phyloP scores from a whole-genome alignment of 225 moss, liverwort and hornwort genomes.

The Rhytidiadelphus loreus region DNA sequence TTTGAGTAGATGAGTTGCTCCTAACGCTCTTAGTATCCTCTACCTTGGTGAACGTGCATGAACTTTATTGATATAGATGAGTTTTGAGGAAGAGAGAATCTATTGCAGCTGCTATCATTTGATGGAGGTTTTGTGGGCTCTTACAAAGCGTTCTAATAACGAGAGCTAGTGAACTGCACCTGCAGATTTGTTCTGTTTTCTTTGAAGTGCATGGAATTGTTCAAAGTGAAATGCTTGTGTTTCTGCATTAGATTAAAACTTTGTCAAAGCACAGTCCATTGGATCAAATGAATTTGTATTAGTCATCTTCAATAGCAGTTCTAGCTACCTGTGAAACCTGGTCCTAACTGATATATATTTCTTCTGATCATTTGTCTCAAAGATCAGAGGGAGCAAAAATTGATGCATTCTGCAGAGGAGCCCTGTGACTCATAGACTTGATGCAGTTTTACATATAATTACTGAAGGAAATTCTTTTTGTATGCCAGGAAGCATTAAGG shows the following conservation, averaged over 20 bases:
- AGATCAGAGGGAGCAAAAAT: not conserved
- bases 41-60: not conserved
- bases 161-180: not conserved
- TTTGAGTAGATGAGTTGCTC: not conserved
- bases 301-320: not conserved
- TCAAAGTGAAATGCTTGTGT: not conserved
- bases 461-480: not conserved
- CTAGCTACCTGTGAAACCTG: not conserved
- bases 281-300: not conserved
- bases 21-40: not conserved
- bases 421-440: not conserved
- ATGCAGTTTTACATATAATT: not conserved
- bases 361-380: not conserved
- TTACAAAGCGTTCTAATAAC: not conserved
- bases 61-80: not conserved
- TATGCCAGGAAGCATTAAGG: conserved; percentile 36
- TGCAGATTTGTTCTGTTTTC: not conserved
- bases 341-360: not conserved
- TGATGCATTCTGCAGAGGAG: not conserved
- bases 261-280: not conserved
- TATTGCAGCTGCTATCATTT: not conserved
- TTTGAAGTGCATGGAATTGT: not conserved
- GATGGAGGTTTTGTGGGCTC: not conserved
- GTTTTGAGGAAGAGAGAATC: not conserved
- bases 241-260: not conserved